Conservation (phyloP, 2,329 filamentous ascomycete genomes). For the Sclerotinia sclerotiorum region DNA sequence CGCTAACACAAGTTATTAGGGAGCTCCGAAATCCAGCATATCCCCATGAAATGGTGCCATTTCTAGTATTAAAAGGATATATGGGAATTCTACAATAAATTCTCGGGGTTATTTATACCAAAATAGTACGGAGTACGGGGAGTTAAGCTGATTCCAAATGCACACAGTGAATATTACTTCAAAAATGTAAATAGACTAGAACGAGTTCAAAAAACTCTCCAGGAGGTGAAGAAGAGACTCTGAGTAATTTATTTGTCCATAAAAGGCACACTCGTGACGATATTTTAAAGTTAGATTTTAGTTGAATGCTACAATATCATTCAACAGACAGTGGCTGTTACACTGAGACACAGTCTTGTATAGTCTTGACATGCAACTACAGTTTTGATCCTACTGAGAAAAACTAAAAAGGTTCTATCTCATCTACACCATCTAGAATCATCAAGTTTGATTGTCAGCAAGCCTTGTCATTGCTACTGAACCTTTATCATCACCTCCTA, state of each 20-base stretch:
- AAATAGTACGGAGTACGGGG: neutral
- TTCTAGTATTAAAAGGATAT: no score
- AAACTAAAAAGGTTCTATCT: neutral
- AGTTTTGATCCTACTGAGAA: no score
- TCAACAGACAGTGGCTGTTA: no score
- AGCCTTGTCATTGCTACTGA: fast-evolving
- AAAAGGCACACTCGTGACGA: neutral
- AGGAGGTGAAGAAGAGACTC: neutral
- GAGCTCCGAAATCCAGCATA: no score
- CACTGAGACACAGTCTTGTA: no score
- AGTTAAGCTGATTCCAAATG: neutral
- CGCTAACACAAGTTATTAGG: no score
- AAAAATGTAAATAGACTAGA: neutral
- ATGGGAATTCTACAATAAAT: neutral
- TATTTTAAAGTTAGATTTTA: no score
- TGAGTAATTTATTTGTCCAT: neutral
- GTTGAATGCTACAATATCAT: no score
- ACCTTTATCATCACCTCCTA: neutral
- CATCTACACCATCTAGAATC: neutral
- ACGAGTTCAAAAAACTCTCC: fast-evolving
- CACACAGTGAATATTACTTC: neutral
- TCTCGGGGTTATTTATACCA: neutral
- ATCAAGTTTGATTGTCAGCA: neutral
- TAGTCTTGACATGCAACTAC: no score
- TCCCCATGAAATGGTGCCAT: no score